Evolutionary conservation across 2,329 filamentous ascomycete species (phyloP), one percentile per base, ranked within the genome.

Genomic region (Cytospora piceae): DNA sequence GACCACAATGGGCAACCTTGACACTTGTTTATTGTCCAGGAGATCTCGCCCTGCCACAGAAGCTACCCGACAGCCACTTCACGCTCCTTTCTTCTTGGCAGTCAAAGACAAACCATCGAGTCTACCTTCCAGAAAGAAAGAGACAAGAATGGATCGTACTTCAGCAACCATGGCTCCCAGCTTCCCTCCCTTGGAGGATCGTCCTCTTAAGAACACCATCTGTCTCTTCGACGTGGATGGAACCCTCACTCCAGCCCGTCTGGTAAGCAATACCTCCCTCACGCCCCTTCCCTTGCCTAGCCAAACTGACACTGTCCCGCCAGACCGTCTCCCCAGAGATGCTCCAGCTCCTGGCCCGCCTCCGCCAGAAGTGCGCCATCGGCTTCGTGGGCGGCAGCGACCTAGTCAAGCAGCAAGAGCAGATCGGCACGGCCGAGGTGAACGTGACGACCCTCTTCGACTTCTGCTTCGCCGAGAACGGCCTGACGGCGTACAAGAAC

Each of bases 381-480:
- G 94, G 93, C 72, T 96, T 88, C 81, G 94, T 98, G 68, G 95
- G 95, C 74, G 95, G 95, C 76, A 95, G 91, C 73, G 91, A 98
- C 83, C 87, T 97, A 69, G 81, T 79, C 77, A 98, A 99, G 83
- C 95, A 98, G 81, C 93, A 98, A 80, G 95, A 98, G 80, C 94
- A 98, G 82, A 87, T 98, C 68, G 93, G 93, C 76, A 85, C 87
- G 4, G 77, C 85, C 31, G 81, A 85, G 65, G 78, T 80, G 32
- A 84, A 90, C 71, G 94, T 98, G 68, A 93, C 89, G 61, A 83
- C 87, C 68, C 88, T 98, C 74, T 99, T 99, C 83, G 95, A 99
- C 83, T 99, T 92, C 82, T 95, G 91, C 86, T 99, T 99, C 82
- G 84, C 93, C 66, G 95, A 99, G 83, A 99, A 99, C 81, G 95